phyloP scores from a whole-genome alignment of 2,329 filamentous ascomycete genomes.

The Colletotrichum eleusines region DNA sequence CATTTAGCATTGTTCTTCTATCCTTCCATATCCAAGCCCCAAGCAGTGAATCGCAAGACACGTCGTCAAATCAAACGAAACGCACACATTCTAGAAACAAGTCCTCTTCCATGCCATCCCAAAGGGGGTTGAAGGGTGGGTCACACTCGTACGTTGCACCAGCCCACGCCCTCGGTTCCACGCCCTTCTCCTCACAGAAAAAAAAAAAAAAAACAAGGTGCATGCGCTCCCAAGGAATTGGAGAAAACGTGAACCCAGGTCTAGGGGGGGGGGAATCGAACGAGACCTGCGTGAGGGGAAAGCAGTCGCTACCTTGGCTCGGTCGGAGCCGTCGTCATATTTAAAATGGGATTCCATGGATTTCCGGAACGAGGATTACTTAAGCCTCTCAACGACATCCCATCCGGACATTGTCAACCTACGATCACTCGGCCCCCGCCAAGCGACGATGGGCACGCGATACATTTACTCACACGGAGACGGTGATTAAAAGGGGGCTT shows the following conservation, averaged over 20 bases:
- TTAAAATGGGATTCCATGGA: not conserved
- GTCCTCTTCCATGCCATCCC: not conserved
- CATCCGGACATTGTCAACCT: not conserved
- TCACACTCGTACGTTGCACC: not conserved
- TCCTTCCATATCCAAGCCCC: no score
- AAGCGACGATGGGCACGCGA: not conserved
- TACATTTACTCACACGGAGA: not conserved
- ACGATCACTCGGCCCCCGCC: slow-evolving; percentile 3
- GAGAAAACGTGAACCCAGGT: slow-evolving; percentile 32
- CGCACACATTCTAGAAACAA: not conserved
- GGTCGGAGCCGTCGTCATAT: slow-evolving; percentile 10
- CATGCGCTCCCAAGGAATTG: slow-evolving; percentile 23
- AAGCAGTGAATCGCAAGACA: not conserved
- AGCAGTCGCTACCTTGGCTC: slow-evolving; percentile 19
- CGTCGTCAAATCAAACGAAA: slow-evolving; percentile 16
- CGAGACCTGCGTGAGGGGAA: slow-evolving; percentile 40
- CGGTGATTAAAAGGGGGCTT: slow-evolving; percentile 1
- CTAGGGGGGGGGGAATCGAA: slow-evolving; percentile 30
- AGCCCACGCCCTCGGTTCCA: no score
- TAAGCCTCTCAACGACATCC: slow-evolving; percentile 40
- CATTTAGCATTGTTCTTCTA: not conserved
- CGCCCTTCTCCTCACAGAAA: no score
- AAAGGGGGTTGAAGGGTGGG: slow-evolving; percentile 32
- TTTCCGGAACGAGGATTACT: slow-evolving; percentile 10
- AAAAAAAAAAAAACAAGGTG: not conserved